phyloP scores from a whole-genome alignment of 176 grass and related monocot species.

The Calamus simplicifolius region DNA sequence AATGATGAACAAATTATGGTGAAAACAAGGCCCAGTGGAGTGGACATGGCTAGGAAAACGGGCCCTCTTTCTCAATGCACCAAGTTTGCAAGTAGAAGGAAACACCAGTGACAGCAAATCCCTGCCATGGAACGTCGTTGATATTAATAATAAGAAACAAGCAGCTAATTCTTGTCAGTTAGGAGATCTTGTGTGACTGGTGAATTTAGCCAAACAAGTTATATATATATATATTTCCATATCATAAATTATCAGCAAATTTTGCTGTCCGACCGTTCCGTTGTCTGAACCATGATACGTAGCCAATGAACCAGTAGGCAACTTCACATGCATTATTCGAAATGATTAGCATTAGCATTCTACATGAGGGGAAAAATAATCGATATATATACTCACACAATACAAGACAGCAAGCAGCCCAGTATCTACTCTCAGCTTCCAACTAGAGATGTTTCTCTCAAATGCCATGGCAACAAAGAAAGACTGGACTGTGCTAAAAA shows the following conservation, averaged over 20 bases:
- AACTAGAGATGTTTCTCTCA: slow-evolving; percentile 39
- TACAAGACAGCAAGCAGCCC: slow-evolving; percentile 42
- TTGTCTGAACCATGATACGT: too few relatives aligned
- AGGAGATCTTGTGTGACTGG: too few relatives aligned
- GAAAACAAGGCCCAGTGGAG: slow-evolving; percentile 41
- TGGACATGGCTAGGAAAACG: slow-evolving; percentile 53
- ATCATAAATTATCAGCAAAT: too few relatives aligned
- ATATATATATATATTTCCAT: too few relatives aligned
- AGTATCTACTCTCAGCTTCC: slow-evolving; percentile 51
- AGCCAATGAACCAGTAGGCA: too few relatives aligned
- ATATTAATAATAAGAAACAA: too few relatives aligned
- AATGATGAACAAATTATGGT: slow-evolving; percentile 54
- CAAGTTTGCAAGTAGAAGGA: slow-evolving; percentile 64
- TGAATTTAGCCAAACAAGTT: too few relatives aligned
- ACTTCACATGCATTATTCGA: too few relatives aligned
- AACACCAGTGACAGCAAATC: slow-evolving; percentile 35
- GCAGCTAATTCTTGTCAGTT: too few relatives aligned
- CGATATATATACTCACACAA: slow-evolving; percentile 21
- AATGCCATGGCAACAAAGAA: slow-evolving; percentile 31
- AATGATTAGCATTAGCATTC: too few relatives aligned
- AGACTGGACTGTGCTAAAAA: slow-evolving; percentile 41
- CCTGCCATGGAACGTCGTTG: slow-evolving; percentile 5
- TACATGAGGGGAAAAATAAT: too few relatives aligned
- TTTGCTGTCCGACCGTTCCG: too few relatives aligned
- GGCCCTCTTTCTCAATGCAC: slow-evolving; percentile 59